Evolutionary conservation across 163 green algal species (phyloP).

Genomic region (Chlamydomonas reinhardtii): DNA sequence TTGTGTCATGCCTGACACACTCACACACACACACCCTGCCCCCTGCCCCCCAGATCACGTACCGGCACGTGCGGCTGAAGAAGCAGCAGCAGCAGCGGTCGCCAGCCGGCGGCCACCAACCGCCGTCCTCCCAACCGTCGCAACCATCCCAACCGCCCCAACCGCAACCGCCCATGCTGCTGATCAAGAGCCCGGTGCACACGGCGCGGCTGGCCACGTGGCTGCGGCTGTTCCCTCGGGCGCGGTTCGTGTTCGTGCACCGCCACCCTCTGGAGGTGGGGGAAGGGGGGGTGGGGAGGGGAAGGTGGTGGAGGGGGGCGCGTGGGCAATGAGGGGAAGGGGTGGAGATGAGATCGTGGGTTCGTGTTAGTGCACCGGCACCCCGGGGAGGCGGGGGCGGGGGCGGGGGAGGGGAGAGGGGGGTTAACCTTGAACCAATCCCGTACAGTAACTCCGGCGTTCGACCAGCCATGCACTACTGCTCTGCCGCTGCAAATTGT

Average conservation of each 20-base stretch:
- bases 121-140: neutral
- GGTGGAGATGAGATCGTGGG: too few species aligned
- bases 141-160: neutral
- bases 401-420: too few species aligned
- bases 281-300: neutral
- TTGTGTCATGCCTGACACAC: neutral
- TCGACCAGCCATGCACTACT: too few species aligned
- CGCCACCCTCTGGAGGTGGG: slow-evolving; percentile 67
- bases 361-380: too few species aligned
- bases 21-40: neutral
- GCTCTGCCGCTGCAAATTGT: too few species aligned
- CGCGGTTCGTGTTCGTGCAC: slow-evolving; percentile 77
- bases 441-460: too few species aligned
- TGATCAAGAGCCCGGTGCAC: slow-evolving; percentile 82
- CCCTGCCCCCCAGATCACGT: neutral
- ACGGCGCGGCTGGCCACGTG: slow-evolving; percentile 62
- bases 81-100: neutral
- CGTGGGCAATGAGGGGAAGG: too few species aligned
- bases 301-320: too few species aligned
- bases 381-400: too few species aligned
- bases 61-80: neutral
- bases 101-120: neutral
- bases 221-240: slow-evolving; percentile 70
- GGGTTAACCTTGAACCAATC: too few species aligned
- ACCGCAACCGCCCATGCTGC: slow-evolving; percentile 55